Conservation (phyloP, 495 filamentous ascomycete genomes). For the Platismatia glauca region DNA sequence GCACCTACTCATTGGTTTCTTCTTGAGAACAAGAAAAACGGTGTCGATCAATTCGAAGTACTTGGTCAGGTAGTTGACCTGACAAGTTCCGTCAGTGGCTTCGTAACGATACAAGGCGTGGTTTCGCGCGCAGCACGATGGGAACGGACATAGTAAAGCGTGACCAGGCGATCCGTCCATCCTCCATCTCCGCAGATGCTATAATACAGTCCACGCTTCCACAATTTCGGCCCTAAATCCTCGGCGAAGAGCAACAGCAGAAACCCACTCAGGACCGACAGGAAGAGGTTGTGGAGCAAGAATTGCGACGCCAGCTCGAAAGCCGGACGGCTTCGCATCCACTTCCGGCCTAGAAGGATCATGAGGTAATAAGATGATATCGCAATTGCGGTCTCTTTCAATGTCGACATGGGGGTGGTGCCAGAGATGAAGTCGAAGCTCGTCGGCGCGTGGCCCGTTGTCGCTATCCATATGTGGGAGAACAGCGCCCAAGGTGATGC, state of each 20-base stretch:
- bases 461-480: slow-evolving; percentile 7
- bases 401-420: slow-evolving; percentile 59
- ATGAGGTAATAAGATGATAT: slow-evolving; percentile 39
- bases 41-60: slow-evolving; percentile 76
- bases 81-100: neutral
- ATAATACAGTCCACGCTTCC: slow-evolving; percentile 60
- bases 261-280: slow-evolving; percentile 59
- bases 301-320: slow-evolving; percentile 61
- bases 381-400: slow-evolving; percentile 53
- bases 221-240: slow-evolving; percentile 60
- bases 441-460: slow-evolving; percentile 47
- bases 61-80: slow-evolving; percentile 81
- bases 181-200: slow-evolving; percentile 63
- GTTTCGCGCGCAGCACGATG: too few species aligned
- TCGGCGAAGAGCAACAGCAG: slow-evolving; percentile 65
- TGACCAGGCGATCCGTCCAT: slow-evolving; percentile 66
- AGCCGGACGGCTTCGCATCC: slow-evolving; percentile 59
- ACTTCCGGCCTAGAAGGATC: slow-evolving; percentile 64
- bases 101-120: too few species aligned
- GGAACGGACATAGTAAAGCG: slow-evolving; percentile 81
- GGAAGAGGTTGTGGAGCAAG: slow-evolving; percentile 72
- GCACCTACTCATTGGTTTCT: slow-evolving; percentile 50
- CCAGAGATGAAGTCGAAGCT: slow-evolving; percentile 60
- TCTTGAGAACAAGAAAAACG: slow-evolving; percentile 74
- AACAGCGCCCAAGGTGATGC: slow-evolving; percentile 15